Conservation (phyloP, 2,329 filamentous ascomycete species). For the Diaporthe vexans region DNA sequence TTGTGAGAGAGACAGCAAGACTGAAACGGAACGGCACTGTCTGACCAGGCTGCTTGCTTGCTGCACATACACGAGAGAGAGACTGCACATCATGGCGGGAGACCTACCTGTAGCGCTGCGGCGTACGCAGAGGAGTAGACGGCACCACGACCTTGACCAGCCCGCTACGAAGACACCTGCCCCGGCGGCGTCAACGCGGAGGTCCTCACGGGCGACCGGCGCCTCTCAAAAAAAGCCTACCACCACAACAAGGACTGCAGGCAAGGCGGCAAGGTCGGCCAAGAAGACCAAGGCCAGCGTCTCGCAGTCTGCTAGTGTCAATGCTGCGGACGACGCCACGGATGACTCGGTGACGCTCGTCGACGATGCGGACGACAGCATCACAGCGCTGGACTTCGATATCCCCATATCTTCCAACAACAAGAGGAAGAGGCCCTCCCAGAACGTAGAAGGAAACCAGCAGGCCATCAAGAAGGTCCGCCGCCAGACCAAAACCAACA, state of each 20-base stretch:
- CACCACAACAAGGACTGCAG: not conserved
- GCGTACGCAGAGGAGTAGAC: slow-evolving; percentile 29
- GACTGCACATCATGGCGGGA: not conserved
- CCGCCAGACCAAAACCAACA: not conserved
- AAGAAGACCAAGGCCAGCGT: not conserved
- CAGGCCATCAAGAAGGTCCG: slow-evolving; percentile 6
- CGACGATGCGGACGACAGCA: slow-evolving; percentile 13
- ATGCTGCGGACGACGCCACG: not conserved
- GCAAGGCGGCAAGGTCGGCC: not conserved
- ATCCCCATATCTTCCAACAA: slow-evolving; percentile 24
- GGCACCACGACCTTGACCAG: not conserved
- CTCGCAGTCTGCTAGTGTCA: not conserved
- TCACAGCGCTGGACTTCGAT: slow-evolving; percentile 26
- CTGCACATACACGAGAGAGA: no score
- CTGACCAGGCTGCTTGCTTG: no score
- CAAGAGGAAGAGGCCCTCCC: slow-evolving; percentile 37
- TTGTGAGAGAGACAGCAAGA: not conserved
- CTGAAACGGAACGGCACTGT: not conserved
- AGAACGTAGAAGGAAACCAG: no score
- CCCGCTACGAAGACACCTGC: not conserved
- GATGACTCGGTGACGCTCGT: not conserved
- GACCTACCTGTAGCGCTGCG: slow-evolving; percentile 33
- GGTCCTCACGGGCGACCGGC: not conserved
- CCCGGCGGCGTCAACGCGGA: not conserved
- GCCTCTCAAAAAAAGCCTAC: not conserved